Evolutionary conservation across 2,329 filamentous ascomycete genomes (phyloP).

Genomic region (Rosellinia necatrix): DNA sequence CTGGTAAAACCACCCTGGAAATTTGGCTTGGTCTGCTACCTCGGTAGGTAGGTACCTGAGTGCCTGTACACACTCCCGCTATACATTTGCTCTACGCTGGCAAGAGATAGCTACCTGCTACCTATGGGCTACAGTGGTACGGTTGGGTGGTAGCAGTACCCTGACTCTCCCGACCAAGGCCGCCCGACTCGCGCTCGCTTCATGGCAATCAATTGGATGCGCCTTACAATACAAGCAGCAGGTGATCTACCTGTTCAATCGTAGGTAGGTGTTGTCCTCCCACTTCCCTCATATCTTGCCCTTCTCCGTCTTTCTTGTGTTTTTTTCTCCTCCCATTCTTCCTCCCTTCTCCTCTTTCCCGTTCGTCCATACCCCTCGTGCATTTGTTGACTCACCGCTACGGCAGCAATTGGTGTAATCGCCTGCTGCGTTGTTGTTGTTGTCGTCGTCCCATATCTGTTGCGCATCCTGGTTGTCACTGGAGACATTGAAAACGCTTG

Average conservation of each 20-base stretch:
- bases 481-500: conserved; percentile 25
- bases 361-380: conserved; percentile 25
- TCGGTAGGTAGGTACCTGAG: not conserved
- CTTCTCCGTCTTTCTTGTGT: conserved; percentile 33
- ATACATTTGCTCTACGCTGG: conserved; percentile 4
- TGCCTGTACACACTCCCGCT: not conserved
- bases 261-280: conserved; percentile 33
- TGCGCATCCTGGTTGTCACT: conserved; percentile 27
- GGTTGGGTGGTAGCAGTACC: conserved; percentile 10
- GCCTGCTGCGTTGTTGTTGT: conserved; percentile 24
- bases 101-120: no score
- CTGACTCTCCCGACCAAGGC: conserved; percentile 26
- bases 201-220: conserved; percentile 25
- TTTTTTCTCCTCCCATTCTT: conserved; percentile 26
- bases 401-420: conserved; percentile 13
- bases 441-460: conserved; percentile 18
- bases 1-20: not conserved
- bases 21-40: not conserved
- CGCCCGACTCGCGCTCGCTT: conserved; percentile 28
- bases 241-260: conserved; percentile 34
- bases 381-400: conserved; percentile 19
- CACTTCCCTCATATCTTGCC: conserved; percentile 39
- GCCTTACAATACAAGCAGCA: conserved; percentile 22
- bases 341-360: conserved; percentile 28
- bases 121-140: no score